These are phyloP conservation scores for Cystobasidium tubakii DNA, from an alignment of 768 basidiomycete genomes.

Conservation along the genomic window DNA sequence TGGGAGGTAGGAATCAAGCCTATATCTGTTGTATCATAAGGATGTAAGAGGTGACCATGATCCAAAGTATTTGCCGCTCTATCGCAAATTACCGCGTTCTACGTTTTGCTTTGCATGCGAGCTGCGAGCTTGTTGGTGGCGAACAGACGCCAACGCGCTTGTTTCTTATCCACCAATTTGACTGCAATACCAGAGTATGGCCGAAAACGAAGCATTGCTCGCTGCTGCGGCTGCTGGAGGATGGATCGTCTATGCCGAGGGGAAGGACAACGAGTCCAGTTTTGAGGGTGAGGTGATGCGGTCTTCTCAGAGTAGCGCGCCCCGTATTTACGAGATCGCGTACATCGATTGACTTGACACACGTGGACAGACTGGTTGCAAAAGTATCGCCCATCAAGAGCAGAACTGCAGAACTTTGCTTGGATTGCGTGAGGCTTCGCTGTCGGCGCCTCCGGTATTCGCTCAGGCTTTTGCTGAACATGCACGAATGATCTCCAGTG, in stretches of 20 bases:
- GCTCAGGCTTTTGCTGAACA: background rate
- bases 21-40: too few relatives aligned
- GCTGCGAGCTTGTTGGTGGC: too few relatives aligned
- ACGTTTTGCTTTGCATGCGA: too few relatives aligned
- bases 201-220: background rate
- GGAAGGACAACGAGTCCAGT: background rate
- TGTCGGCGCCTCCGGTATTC: background rate
- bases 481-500: background rate
- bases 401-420: background rate
- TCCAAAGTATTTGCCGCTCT: too few relatives aligned
- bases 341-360: background rate
- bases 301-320: too few relatives aligned
- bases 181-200: background rate
- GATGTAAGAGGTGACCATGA: too few relatives aligned
- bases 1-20: too few relatives aligned
- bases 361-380: constrained; percentile 21
- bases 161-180: too few relatives aligned
- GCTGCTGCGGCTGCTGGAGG: constrained; percentile 6
- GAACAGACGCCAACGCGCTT: too few relatives aligned
- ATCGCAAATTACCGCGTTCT: too few relatives aligned
- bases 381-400: constrained; percentile 16
- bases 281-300: constrained; percentile 12
- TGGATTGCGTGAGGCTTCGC: constrained; percentile 18
- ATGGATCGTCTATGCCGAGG: constrained; percentile 10
- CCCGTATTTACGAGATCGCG: background rate